A percentile compares a stretch with the other conserved stretches of the same genome.
phyloP scores from a whole-genome alignment of 768 basidiomycete genomes.

The Mycena albidolilacea region DNA sequence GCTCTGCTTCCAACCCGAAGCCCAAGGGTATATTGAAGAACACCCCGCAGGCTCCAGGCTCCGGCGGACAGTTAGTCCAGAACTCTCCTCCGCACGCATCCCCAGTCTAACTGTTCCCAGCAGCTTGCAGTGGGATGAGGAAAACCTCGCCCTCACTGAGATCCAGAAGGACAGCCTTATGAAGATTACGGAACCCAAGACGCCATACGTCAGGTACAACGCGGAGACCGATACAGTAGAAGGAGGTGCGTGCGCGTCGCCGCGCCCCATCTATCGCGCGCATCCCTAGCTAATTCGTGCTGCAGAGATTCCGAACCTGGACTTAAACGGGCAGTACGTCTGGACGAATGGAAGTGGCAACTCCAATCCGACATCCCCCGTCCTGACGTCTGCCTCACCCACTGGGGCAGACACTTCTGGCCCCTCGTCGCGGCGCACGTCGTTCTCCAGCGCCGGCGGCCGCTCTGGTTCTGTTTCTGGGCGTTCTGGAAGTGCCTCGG shows the following conservation, averaged over 20 bases:
- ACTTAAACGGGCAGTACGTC: slow-evolving; percentile 64
- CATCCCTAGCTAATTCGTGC: neutral
- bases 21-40: slow-evolving; percentile 95
- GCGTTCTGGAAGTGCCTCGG: slow-evolving; percentile 66
- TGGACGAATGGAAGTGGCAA: slow-evolving; percentile 42
- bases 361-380: slow-evolving; percentile 54
- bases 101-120: slow-evolving; percentile 45
- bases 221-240: slow-evolving; percentile 88
- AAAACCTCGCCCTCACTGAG: slow-evolving; percentile 92
- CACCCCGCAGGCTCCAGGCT: slow-evolving; percentile 63
- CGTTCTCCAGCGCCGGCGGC: slow-evolving; percentile 77
- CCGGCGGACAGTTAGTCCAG: slow-evolving; percentile 65
- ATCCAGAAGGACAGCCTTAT: slow-evolving; percentile 95
- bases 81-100: slow-evolving; percentile 1
- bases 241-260: slow-evolving; percentile 69
- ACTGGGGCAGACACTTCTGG: slow-evolving; percentile 74
- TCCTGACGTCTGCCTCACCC: slow-evolving; percentile 62
- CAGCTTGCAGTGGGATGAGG: slow-evolving; percentile 96
- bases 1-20: slow-evolving; percentile 78
- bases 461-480: slow-evolving; percentile 67
- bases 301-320: slow-evolving; percentile 87
- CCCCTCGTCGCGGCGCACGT: slow-evolving; percentile 82
- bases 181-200: slow-evolving; percentile 99
- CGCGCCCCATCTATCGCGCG: neutral
- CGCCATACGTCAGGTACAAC: slow-evolving; percentile 94